A percentile compares a stretch with the other conserved stretches of the same genome.
These are phyloP conservation scores for Cutaneotrichosporon cyanovorans DNA, from an alignment of 1,284 basidiomycete species.

Conservation along the genomic window DNA sequence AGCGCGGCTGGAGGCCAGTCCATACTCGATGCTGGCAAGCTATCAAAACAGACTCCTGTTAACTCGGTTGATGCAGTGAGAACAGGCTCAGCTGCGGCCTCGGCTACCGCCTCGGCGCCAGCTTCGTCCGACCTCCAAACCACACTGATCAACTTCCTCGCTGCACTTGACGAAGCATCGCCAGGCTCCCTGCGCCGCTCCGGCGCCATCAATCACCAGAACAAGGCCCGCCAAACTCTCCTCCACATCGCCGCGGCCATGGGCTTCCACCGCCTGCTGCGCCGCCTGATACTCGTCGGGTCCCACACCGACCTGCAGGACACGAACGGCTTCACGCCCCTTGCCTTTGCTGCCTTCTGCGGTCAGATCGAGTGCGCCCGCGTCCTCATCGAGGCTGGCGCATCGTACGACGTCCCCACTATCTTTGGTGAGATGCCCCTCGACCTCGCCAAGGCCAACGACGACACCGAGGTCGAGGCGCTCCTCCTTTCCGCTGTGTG, in stretches of 20 bases:
- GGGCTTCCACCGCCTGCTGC: constrained; percentile 64
- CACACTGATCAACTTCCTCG: constrained; percentile 68
- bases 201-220: constrained; percentile 59
- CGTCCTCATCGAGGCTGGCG: constrained; percentile 67
- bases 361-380: constrained; percentile 60
- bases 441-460: constrained; percentile 63
- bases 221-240: constrained; percentile 62
- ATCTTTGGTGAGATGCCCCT: constrained; percentile 68
- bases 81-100: no score
- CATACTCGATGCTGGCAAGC: no score
- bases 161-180: constrained; percentile 28
- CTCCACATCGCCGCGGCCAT: constrained; percentile 81
- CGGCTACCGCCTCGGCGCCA: no score
- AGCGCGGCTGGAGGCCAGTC: no score
- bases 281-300: constrained; percentile 63
- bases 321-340: constrained; percentile 79
- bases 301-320: constrained; percentile 80
- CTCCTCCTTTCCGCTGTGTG: constrained; percentile 43
- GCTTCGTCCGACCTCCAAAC: constrained; percentile 61
- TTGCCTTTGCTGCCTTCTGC: constrained; percentile 75
- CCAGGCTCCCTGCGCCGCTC: constrained; percentile 45
- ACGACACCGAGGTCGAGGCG: constrained; percentile 47
- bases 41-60: no score
- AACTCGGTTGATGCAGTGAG: no score
- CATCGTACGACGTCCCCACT: constrained; percentile 68